Evolutionary conservation across 164 flowering plant species (phyloP), one percentile per base, ranked within the genome.

Genomic region (Vitis rotundifolia): DNA sequence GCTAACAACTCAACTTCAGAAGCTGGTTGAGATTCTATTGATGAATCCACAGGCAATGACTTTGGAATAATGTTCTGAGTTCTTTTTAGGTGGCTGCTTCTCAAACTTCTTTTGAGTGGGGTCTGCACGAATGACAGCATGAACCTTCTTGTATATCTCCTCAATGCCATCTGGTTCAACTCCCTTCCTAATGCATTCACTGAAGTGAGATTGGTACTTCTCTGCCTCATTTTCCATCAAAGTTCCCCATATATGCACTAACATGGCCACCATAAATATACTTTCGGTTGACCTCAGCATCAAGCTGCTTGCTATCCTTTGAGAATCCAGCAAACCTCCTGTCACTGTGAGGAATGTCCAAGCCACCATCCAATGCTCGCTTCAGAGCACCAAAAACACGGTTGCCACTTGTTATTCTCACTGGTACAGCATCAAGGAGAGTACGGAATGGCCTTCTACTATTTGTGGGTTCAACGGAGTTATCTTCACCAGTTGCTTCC

Each of bases 291-390:
- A 87, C 85, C 49, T 92, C 94, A 63, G 89, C 85, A 82, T 92
- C 91, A 74, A 92, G 90, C 74, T 86, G 87, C 79, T 89, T 86
- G 13, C 75, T 72, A 0, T 87, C 92, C 81, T 88, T 88, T 0
- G 69, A 28, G 68, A 75, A 89, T 3, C 94, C 94, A 79, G 93
- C 94, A 81, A 88, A 87, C 73, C 97, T 82, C 82, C 88, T 91
- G 16, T 91, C 94, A 69, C 93, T 87, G 83, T 91, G 97, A 12
- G 94, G 97, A 73, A 91, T 86, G 61, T 91, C 97, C 66, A 91
- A 69, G 0, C 97, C 97, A 70, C 94, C 97, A 84, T 91, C 94
- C 75, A 91, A 77, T 19, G 94, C 94, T 49, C 97, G 91, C 93
- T 89, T 89, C 2, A 89, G 87, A 11, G 91, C 91, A 81, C 91